phyloP scores from a whole-genome alignment of 495 filamentous ascomycete species.

The Penicillium salamii region DNA sequence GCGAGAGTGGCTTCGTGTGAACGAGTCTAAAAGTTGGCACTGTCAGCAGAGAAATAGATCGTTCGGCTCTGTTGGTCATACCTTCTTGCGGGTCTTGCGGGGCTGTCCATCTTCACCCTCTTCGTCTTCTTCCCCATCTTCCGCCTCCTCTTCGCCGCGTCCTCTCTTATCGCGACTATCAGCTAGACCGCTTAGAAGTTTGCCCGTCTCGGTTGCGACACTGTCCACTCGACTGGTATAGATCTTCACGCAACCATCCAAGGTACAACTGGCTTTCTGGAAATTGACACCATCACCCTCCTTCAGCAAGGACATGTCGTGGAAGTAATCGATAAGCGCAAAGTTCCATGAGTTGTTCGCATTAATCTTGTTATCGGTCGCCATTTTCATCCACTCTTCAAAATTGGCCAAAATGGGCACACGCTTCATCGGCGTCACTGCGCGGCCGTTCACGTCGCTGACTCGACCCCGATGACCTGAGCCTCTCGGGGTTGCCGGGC shows the following conservation, averaged over 20 bases:
- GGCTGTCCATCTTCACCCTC: constrained; percentile 76
- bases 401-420: constrained; percentile 96
- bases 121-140: constrained; percentile 68
- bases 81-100: constrained; percentile 76
- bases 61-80: constrained; percentile 17
- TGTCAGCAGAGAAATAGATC: neutral
- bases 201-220: constrained; percentile 95
- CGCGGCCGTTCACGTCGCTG: constrained; percentile 62
- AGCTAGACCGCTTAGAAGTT: constrained; percentile 89
- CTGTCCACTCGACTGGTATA: constrained; percentile 98
- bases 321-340: constrained; percentile 98
- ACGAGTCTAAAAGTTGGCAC: constrained; percentile 52
- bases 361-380: constrained; percentile 99
- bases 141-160: constrained; percentile 58
- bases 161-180: constrained; percentile 83
- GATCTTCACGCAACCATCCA: constrained; percentile 99
- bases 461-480: constrained; percentile 51
- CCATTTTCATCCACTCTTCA: constrained; percentile 99
- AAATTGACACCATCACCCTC: constrained; percentile 98
- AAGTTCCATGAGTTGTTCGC: constrained; percentile 99
- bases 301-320: constrained; percentile 96
- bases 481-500: constrained; percentile 62
- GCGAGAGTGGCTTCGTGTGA: constrained; percentile 91
- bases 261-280: constrained; percentile 94
- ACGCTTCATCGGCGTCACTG: constrained; percentile 93